phyloP scores from a whole-genome alignment of 2,329 filamentous ascomycete species.

The Amauroascus verrucosus region DNA sequence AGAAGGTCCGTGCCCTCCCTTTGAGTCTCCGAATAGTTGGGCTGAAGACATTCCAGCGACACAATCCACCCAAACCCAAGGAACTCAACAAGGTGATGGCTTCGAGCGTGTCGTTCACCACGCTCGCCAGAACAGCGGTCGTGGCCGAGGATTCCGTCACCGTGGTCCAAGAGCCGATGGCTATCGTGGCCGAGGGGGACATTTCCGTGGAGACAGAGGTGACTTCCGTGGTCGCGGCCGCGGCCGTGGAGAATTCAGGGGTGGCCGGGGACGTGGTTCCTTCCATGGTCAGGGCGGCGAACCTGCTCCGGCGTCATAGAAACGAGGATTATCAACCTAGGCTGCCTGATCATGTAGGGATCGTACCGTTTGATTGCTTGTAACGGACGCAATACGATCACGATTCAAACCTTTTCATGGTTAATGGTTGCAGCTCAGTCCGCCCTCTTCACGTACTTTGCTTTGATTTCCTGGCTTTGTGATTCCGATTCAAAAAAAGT shows the following conservation, averaged over 20 bases:
- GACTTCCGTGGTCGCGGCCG: conserved; percentile 31
- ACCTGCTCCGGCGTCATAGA: conserved; percentile 10
- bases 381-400: neutral
- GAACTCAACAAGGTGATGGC: conserved; percentile 20
- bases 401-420: neutral
- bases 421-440: neutral
- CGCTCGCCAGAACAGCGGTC: conserved; percentile 28
- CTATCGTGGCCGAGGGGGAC: conserved; percentile 27
- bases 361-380: neutral
- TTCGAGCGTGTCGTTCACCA: conserved; percentile 30
- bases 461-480: neutral
- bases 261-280: conserved; percentile 29
- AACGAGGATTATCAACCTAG: neutral
- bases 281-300: conserved; percentile 24
- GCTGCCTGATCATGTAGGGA: neutral
- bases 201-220: conserved; percentile 24
- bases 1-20: conserved; percentile 6
- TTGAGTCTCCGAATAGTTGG: conserved; percentile 56
- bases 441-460: neutral
- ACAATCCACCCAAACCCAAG: conserved; percentile 20
- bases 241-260: conserved; percentile 24
- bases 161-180: conserved; percentile 30
- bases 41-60: conserved; percentile 64
- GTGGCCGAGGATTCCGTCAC: conserved; percentile 28
- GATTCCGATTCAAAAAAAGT: neutral